A percentile compares a stretch with the other conserved stretches of the same genome.
Evolutionary conservation across 2,329 filamentous ascomycete genomes (phyloP).

Genomic region (Trichoderma pleuroti): DNA sequence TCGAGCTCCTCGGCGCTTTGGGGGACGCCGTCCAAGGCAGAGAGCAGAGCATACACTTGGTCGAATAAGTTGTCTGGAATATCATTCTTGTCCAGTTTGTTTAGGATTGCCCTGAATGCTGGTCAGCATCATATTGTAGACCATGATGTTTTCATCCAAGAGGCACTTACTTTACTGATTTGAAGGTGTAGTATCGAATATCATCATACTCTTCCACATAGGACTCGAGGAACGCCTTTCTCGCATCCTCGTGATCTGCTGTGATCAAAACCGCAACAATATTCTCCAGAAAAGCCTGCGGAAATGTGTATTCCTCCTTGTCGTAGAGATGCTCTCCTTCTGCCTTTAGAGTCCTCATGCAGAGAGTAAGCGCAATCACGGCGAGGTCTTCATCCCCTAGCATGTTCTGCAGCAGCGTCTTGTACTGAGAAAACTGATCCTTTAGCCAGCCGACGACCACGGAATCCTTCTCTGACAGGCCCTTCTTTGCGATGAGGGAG

Average conservation of each 20-base stretch:
- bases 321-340: constrained; percentile 63
- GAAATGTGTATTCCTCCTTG: constrained; percentile 65
- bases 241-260: constrained; percentile 55
- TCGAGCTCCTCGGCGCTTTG: constrained; percentile 62
- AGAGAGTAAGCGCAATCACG: constrained; percentile 68
- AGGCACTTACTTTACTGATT: constrained; percentile 62
- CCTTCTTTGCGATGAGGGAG: constrained; percentile 62
- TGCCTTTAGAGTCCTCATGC: constrained; percentile 80
- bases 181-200: constrained; percentile 77
- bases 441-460: constrained; percentile 77
- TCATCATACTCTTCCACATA: constrained; percentile 80
- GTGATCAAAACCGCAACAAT: constrained; percentile 62
- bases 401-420: constrained; percentile 57
- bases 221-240: constrained; percentile 70
- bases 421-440: constrained; percentile 69
- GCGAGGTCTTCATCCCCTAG: constrained; percentile 62
- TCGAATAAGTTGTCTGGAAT: constrained; percentile 42
- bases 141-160: neutral
- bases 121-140: neutral
- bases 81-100: constrained; percentile 23
- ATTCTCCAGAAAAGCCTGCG: constrained; percentile 60
- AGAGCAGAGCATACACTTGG: constrained; percentile 59
- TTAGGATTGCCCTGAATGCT: constrained; percentile 27
- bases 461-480: constrained; percentile 66
- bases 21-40: constrained; percentile 67